phyloP scores from a whole-genome alignment of 805 yeast species.

The Saturnispora hagleri region DNA sequence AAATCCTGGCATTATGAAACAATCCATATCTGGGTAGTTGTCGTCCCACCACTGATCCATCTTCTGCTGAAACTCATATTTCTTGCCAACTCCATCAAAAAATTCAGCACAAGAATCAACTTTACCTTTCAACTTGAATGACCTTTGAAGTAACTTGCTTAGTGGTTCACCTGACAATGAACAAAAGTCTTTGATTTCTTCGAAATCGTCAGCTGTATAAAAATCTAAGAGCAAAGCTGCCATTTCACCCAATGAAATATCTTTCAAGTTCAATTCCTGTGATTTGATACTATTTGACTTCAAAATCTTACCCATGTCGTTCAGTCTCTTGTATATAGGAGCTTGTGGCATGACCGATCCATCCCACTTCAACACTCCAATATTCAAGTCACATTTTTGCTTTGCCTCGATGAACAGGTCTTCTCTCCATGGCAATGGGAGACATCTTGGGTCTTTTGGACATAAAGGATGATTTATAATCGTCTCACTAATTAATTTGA shows the following conservation, averaged over 20 bases:
- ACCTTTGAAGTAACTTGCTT: slow-evolving; percentile 14
- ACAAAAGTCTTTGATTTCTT: slow-evolving; percentile 20
- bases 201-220: slow-evolving; percentile 20
- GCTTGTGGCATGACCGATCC: slow-evolving; percentile 43
- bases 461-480: slow-evolving; percentile 37
- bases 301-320: slow-evolving; percentile 21
- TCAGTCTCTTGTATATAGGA: slow-evolving; percentile 40
- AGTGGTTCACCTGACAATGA: slow-evolving; percentile 26
- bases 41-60: slow-evolving; percentile 34
- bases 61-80: slow-evolving; percentile 28
- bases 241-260: slow-evolving; percentile 23
- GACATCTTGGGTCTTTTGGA: slow-evolving; percentile 39
- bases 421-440: slow-evolving; percentile 44
- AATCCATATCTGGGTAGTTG: slow-evolving; percentile 29
- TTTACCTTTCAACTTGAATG: slow-evolving; percentile 15
- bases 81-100: slow-evolving; percentile 32
- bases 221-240: slow-evolving; percentile 18
- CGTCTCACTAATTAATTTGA: slow-evolving; percentile 30
- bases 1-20: slow-evolving; percentile 41
- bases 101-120: slow-evolving; percentile 22
- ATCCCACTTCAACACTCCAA: slow-evolving; percentile 41
- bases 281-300: not conserved
- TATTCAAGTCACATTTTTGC: slow-evolving; percentile 25
- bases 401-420: slow-evolving; percentile 4
- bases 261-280: slow-evolving; percentile 17